phyloP scores from a whole-genome alignment of 257 asterid species.

The Ehretia macrophylla region DNA sequence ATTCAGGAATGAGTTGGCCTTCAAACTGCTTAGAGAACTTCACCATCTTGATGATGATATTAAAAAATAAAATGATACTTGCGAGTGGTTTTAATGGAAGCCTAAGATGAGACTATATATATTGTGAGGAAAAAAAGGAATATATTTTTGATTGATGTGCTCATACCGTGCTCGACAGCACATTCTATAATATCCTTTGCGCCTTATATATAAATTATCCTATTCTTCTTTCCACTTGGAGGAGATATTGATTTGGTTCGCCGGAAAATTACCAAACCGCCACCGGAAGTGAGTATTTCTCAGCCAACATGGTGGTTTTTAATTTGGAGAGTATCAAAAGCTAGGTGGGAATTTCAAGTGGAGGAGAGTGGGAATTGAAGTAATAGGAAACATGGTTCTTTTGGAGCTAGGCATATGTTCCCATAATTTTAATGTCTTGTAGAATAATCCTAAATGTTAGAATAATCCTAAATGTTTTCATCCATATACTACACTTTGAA shows the following conservation, averaged over 20 bases:
- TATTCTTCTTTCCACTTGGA: constrained; percentile 59
- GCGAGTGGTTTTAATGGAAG: constrained; percentile 26
- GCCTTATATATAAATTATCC: constrained; percentile 34
- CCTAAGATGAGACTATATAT: constrained; percentile 43
- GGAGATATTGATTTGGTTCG: constrained; percentile 26
- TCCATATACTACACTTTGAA: too few species aligned
- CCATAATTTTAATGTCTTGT: not conserved
- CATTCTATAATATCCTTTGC: constrained; percentile 60
- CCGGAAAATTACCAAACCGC: constrained; percentile 29
- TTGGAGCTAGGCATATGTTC: not conserved
- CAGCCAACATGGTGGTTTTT: constrained; percentile 15
- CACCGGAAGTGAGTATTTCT: constrained; percentile 12
- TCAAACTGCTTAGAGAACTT: constrained; percentile 87
- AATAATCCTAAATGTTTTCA: too few species aligned
- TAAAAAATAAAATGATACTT: too few species aligned
- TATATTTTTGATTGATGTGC: constrained; percentile 25
- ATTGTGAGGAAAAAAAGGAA: constrained; percentile 40
- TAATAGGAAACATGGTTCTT: not conserved
- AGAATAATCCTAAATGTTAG: too few species aligned
- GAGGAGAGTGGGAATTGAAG: constrained; percentile 9
- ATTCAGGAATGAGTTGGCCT: constrained; percentile 83
- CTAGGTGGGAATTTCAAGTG: constrained; percentile 17
- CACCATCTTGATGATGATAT: constrained; percentile 80
- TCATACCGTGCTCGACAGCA: constrained; percentile 52
- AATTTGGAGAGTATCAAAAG: too few species aligned